Evolutionary conservation across 345 rosid species (phyloP).

Genomic region (Dovyalis caffra): DNA sequence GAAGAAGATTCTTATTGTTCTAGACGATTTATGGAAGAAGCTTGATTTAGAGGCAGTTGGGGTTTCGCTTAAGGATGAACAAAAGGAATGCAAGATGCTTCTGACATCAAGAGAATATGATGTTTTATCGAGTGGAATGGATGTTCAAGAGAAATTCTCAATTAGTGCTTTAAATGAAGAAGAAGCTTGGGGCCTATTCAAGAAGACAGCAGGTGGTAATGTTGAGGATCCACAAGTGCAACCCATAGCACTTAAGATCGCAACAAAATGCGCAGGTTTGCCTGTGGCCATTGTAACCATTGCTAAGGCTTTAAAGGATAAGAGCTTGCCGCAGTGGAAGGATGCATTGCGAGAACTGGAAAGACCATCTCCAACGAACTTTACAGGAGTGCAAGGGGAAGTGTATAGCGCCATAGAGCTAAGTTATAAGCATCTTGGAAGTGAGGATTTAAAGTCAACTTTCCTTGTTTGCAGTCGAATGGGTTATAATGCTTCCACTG

Average conservation of each 20-base stretch:
- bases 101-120: slow-evolving; percentile 20
- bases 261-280: slow-evolving; percentile 29
- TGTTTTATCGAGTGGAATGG: slow-evolving; percentile 20
- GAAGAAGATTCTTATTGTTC: slow-evolving; percentile 23
- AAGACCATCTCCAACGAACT: not conserved
- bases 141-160: not conserved
- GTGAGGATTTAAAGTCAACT: slow-evolving; percentile 23
- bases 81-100: slow-evolving; percentile 28
- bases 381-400: not conserved
- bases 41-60: slow-evolving; percentile 27
- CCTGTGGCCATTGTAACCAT: slow-evolving; percentile 25
- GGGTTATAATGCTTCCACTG: not conserved
- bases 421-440: slow-evolving; percentile 23
- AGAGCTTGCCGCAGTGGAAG: slow-evolving; percentile 14
- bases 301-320: slow-evolving; percentile 21
- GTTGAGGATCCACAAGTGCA: not conserved
- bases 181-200: slow-evolving; percentile 36
- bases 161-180: slow-evolving; percentile 8
- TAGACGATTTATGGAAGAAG: slow-evolving; percentile 34
- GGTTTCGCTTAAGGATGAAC: slow-evolving; percentile 21
- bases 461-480: slow-evolving; percentile 20
- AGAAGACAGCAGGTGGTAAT: slow-evolving; percentile 3
- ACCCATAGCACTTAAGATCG: slow-evolving; percentile 7
- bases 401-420: slow-evolving; percentile 9
- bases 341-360: slow-evolving; percentile 13